Percentiles rank a stretch among this genome's conserved stretches.
Conservation (phyloP, 495 filamentous ascomycete species). For the Penicillium flavigenum region DNA sequence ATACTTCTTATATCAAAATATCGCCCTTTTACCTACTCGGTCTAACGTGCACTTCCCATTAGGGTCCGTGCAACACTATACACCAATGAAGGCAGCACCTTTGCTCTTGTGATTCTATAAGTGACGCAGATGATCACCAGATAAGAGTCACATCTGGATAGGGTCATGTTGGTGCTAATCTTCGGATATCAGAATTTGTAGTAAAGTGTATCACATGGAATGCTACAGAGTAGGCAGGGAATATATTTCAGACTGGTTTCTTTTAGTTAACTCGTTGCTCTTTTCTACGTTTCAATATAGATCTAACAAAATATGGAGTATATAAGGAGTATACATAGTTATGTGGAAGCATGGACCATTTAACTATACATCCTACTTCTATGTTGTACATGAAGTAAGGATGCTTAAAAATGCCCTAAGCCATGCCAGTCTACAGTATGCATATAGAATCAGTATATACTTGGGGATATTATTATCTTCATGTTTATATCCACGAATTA, state of each 20-base stretch:
- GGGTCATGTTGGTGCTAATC: neutral
- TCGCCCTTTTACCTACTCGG: neutral
- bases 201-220: constrained; percentile 1
- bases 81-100: constrained; percentile 16
- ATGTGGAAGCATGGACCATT: neutral
- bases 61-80: constrained; percentile 22
- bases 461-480: no score
- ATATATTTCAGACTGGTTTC: no score
- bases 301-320: no score
- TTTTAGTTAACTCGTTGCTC: no score
- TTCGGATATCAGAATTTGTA: neutral
- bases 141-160: constrained; percentile 6
- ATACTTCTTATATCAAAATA: neutral
- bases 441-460: no score
- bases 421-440: neutral
- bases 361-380: neutral
- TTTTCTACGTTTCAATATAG: no score
- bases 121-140: constrained; percentile 27
- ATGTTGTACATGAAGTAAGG: neutral
- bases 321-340: no score
- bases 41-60: neutral
- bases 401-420: neutral
- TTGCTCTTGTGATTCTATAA: constrained; percentile 22
- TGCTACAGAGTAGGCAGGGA: neutral
- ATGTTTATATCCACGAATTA: no score